A percentile compares a stretch with the other conserved stretches of the same genome.
phyloP scores from a whole-genome alignment of 306 rosid species.

The Pyrus communis region DNA sequence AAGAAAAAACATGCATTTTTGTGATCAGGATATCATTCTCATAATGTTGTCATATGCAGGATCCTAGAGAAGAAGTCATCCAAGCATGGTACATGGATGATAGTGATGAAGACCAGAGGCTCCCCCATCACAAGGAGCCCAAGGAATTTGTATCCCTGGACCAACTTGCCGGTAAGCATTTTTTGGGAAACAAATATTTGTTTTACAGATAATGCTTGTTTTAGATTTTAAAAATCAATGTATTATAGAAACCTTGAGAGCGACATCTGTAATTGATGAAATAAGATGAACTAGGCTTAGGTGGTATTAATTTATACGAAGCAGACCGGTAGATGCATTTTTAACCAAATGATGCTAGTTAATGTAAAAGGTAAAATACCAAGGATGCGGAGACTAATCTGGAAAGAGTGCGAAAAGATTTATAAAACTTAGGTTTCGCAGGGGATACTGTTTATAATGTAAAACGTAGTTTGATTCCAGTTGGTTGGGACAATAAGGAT shows the following conservation, averaged over 20 bases:
- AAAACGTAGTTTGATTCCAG: background rate
- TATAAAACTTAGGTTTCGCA: background rate
- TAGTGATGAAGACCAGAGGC: slow-evolving; percentile 84
- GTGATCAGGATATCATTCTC: slow-evolving; percentile 3
- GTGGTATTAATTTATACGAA: background rate
- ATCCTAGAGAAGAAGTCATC: slow-evolving; percentile 85
- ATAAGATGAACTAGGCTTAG: background rate
- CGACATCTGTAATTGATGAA: background rate
- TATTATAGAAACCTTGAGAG: background rate
- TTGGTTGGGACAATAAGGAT: background rate
- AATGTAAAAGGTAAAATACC: background rate
- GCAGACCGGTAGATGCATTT: background rate
- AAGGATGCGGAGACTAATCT: background rate
- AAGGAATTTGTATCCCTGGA: slow-evolving; percentile 76
- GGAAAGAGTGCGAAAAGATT: background rate
- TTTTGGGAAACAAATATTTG: background rate
- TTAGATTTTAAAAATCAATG: background rate
- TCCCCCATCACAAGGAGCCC: slow-evolving; percentile 84
- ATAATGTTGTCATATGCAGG: slow-evolving; percentile 35
- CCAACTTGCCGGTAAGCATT: slow-evolving; percentile 59
- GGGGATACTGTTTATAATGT: background rate
- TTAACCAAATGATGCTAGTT: background rate
- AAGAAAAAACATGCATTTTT: background rate
- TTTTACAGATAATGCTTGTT: background rate
- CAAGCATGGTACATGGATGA: slow-evolving; percentile 99